phyloP scores from a whole-genome alignment of 768 basidiomycete species.

The Scleroderma citrinum region DNA sequence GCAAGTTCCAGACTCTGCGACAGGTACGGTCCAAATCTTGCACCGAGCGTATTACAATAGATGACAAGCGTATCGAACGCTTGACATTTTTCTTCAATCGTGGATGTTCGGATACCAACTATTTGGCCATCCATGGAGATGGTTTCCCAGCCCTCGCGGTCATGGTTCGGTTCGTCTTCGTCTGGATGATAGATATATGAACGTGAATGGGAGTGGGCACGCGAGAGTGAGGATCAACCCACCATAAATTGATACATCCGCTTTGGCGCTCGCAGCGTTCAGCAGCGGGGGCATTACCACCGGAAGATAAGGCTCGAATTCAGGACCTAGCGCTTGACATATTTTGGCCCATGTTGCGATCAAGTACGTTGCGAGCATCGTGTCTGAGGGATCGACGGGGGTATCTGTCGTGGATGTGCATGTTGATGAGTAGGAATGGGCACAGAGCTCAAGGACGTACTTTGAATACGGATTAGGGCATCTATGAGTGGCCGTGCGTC shows the following conservation, averaged over 20 bases:
- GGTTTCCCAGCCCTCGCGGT: slow-evolving; percentile 75
- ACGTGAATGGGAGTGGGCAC: too few species aligned
- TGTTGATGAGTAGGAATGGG: neutral
- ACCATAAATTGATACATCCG: slow-evolving; percentile 73
- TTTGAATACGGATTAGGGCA: slow-evolving; percentile 71
- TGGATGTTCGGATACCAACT: slow-evolving; percentile 71
- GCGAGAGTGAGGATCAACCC: too few species aligned
- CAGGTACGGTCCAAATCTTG: slow-evolving; percentile 67
- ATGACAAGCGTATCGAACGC: slow-evolving; percentile 85
- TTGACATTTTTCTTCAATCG: slow-evolving; percentile 82
- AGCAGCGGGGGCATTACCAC: slow-evolving; percentile 80
- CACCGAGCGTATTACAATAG: slow-evolving; percentile 63
- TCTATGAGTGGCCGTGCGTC: slow-evolving; percentile 71
- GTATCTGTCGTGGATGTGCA: slow-evolving; percentile 40
- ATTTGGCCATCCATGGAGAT: slow-evolving; percentile 72
- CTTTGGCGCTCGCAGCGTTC: slow-evolving; percentile 71
- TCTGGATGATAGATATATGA: slow-evolving; percentile 33
- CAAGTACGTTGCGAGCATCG: slow-evolving; percentile 66
- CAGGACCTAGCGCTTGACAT: slow-evolving; percentile 75
- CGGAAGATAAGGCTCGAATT: slow-evolving; percentile 83
- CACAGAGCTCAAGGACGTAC: slow-evolving; percentile 32
- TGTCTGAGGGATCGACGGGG: slow-evolving; percentile 64
- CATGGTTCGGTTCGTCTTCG: slow-evolving; percentile 46
- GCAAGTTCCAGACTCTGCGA: slow-evolving; percentile 66
- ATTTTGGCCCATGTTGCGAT: slow-evolving; percentile 88